A percentile compares a stretch with the other conserved stretches of the same genome.
Evolutionary conservation across 1,284 basidiomycete species (phyloP).

Genomic region (Apiotrichum brassicae): DNA sequence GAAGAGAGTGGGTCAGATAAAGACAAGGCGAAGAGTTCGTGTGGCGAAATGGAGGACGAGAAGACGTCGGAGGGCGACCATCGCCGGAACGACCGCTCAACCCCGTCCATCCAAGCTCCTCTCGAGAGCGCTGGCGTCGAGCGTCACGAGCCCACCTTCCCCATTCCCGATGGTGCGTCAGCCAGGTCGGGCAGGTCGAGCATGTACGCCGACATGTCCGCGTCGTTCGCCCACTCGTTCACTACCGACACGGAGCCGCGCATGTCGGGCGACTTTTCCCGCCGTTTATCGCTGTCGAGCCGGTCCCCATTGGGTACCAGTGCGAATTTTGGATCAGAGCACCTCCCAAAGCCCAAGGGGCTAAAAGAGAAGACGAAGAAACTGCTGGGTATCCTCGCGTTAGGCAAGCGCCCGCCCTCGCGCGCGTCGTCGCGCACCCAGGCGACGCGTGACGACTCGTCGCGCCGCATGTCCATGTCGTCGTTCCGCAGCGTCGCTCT

Average conservation of each 20-base stretch:
- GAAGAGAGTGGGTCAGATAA: slow-evolving; percentile 3
- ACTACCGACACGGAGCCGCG: background rate
- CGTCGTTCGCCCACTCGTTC: background rate
- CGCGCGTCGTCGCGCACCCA: background rate
- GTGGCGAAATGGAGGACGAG: background rate
- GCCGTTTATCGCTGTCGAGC: background rate
- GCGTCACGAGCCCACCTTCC: background rate
- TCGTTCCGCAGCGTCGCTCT: slow-evolving; percentile 14
- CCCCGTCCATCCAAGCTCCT: background rate
- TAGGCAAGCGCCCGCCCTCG: slow-evolving; percentile 7
- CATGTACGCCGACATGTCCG: background rate
- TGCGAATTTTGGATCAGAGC: too few relatives aligned
- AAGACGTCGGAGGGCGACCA: background rate
- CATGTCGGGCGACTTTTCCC: background rate
- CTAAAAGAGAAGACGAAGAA: slow-evolving; percentile 38
- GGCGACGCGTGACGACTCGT: background rate
- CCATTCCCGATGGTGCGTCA: background rate
- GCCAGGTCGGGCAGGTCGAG: background rate
- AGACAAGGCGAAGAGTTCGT: background rate
- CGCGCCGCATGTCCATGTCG: slow-evolving; percentile 25
- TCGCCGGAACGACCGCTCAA: background rate
- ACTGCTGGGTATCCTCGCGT: slow-evolving; percentile 30
- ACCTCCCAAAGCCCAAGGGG: background rate
- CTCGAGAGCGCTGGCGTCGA: too few relatives aligned
- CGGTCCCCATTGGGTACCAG: background rate